These are phyloP conservation scores for Whalleya microplaca DNA, from an alignment of 2,329 filamentous ascomycete genomes.

Conservation along the genomic window DNA sequence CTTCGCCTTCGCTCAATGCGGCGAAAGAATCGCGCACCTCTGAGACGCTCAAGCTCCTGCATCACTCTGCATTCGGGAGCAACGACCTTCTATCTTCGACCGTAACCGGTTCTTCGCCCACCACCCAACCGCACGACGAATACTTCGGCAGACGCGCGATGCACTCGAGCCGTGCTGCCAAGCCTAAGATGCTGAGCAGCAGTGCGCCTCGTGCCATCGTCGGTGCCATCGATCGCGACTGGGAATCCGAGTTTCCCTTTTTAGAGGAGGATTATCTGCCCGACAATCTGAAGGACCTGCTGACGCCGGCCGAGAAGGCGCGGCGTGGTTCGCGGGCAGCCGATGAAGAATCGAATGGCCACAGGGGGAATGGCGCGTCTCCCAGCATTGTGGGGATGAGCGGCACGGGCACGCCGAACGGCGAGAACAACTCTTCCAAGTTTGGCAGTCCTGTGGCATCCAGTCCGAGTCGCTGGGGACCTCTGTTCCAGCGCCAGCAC, in stretches of 20 bases:
- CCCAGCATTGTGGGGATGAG: slow-evolving; percentile 42
- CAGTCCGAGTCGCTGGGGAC: slow-evolving; percentile 65
- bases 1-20: slow-evolving; percentile 71
- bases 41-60: slow-evolving; percentile 66
- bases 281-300: slow-evolving; percentile 66
- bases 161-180: slow-evolving; percentile 68
- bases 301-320: slow-evolving; percentile 70
- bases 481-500: slow-evolving; percentile 62
- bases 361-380: slow-evolving; percentile 39
- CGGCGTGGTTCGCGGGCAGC: slow-evolving; percentile 61
- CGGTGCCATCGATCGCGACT: slow-evolving; percentile 65
- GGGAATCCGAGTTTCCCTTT: slow-evolving; percentile 73
- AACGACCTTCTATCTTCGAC: slow-evolving; percentile 64
- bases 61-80: slow-evolving; percentile 69
- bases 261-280: slow-evolving; percentile 86
- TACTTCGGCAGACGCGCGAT: slow-evolving; percentile 73
- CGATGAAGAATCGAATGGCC: slow-evolving; percentile 54
- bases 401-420: slow-evolving; percentile 44
- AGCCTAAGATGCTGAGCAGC: slow-evolving; percentile 72
- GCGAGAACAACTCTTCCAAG: slow-evolving; percentile 54
- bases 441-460: slow-evolving; percentile 64
- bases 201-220: slow-evolving; percentile 68
- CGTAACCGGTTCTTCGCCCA: slow-evolving; percentile 42
- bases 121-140: slow-evolving; percentile 49
- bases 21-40: slow-evolving; percentile 65